Conservation (phyloP, 345 rosid genomes). For the Pistacia integerrima region DNA sequence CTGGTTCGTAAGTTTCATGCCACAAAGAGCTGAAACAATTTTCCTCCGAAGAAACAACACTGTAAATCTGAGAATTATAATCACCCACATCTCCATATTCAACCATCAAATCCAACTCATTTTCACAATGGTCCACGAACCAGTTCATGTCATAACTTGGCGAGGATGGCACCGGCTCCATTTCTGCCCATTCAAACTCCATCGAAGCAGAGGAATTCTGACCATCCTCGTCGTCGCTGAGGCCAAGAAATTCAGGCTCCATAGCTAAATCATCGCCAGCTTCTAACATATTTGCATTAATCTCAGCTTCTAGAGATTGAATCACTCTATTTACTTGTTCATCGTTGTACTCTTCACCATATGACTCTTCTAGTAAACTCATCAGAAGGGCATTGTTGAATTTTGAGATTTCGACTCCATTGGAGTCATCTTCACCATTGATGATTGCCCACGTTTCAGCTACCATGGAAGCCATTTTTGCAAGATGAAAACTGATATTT, state of each 20-base stretch:
- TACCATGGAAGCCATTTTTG: conserved; percentile 34
- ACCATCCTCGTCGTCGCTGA: conserved; percentile 15
- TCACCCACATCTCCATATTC: conserved; percentile 34
- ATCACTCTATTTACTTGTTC: conserved; percentile 46
- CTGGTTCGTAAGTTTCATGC: conserved; percentile 41
- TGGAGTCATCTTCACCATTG: neutral
- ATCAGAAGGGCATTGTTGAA: conserved; percentile 34
- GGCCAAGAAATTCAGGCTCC: neutral
- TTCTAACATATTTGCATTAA: conserved; percentile 27
- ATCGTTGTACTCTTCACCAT: conserved; percentile 39
- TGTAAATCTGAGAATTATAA: conserved; percentile 34
- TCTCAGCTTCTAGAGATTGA: conserved; percentile 54
- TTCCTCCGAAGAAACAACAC: conserved; percentile 39
- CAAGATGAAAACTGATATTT: neutral
- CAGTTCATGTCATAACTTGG: conserved; percentile 51
- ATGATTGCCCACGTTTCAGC: conserved; percentile 11
- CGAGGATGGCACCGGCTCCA: conserved; percentile 35
- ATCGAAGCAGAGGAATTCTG: neutral
- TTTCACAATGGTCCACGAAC: conserved; percentile 33
- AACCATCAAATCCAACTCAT: conserved; percentile 7
- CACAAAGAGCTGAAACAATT: conserved; percentile 34
- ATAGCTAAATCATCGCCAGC: neutral
- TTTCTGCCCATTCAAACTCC: conserved; percentile 26
- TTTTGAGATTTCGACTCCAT: conserved; percentile 28
- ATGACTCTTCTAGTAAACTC: conserved; percentile 42